Evolutionary conservation across 768 basidiomycete genomes (phyloP), one percentile per base, ranked within the genome.

Genomic region (Boletus huronensis): DNA sequence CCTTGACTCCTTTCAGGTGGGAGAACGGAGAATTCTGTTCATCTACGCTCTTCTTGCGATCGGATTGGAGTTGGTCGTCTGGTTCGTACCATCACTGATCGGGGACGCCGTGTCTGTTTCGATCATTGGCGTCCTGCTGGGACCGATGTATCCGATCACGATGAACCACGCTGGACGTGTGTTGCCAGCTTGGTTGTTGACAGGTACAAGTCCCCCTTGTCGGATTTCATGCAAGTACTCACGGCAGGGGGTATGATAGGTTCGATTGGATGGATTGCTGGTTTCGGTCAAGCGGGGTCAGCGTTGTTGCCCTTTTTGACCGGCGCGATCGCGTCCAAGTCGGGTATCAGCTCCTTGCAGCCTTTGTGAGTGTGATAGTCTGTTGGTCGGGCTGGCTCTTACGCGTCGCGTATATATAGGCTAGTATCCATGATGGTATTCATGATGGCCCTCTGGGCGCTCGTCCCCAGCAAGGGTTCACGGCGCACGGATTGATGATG

Each of bases 251-350:
- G 29, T 31, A 9, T 21, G 44, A 29, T 77, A 35, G 46, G 34
- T 35, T 35, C 46, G 11, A 43, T 32, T 16, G 45, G 45, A 31
- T 46, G 45, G 45, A 32, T 46, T 16, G 31, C 45, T 32, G 45
- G 45, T 21, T 46, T 46, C 31, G 88, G 89, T 0, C 84, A 86
- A 63, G 82, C 86, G 3, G 89, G 89, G 17, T 82, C 83, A 39
- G 88, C 88, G 0, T 57, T 87, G 7, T 63, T 90, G 5, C 88
- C 90, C 0, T 89, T 91, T 60, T 77, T 89, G 56, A 85, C 85
- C 1, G 88, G 88, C 23, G 78, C 82, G 2, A 77, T 91, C 25
- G 80, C 88, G 6, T 76, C 77, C 25, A 82, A 76, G 55, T 79
- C 82, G 36, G 88, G 79, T 0, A 82, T 82, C 34, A 59, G 58